Conservation (phyloP, 2,329 filamentous ascomycete species). For the Mollisiaceae sp. region DNA sequence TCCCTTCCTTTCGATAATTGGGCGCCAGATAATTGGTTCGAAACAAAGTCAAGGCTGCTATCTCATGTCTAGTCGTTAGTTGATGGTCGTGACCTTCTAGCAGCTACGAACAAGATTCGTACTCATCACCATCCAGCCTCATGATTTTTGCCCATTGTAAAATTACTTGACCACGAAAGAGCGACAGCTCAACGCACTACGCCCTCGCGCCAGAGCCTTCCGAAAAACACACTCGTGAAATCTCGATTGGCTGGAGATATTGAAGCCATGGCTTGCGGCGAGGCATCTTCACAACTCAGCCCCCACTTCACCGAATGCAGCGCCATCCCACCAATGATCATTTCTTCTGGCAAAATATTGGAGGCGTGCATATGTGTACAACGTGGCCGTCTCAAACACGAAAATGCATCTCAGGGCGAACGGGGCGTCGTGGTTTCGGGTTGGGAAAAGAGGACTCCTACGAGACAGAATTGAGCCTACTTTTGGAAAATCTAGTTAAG, state of each 20-base stretch:
- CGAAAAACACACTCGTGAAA: too few relatives aligned
- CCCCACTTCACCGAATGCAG: conserved; percentile 9
- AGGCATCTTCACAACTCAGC: conserved; percentile 12
- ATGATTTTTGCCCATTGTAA: conserved; percentile 1
- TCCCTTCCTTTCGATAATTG: conserved; percentile 5
- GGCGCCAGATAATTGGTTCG: conserved; percentile 1
- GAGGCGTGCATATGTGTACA: conserved; percentile 9
- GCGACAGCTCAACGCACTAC: not conserved
- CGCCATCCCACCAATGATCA: conserved; percentile 6
- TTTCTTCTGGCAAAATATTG: conserved; percentile 11
- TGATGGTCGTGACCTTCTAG: conserved; percentile 1
- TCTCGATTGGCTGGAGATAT: too few relatives aligned
- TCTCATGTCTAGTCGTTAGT: not conserved
- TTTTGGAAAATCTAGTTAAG: too few relatives aligned
- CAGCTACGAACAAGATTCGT: conserved; percentile 8
- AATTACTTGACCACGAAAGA: not conserved
- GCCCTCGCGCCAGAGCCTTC: not conserved
- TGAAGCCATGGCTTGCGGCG: conserved; percentile 9
- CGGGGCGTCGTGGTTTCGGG: too few relatives aligned
- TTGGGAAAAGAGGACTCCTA: too few relatives aligned
- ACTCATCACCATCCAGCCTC: conserved; percentile 1
- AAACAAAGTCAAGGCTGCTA: conserved; percentile 3
- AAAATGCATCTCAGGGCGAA: conserved; percentile 1
- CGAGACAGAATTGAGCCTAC: too few relatives aligned
- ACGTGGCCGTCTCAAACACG: not conserved